Conservation (phyloP, 495 filamentous ascomycete genomes). For the Penicillium pancosmium region DNA sequence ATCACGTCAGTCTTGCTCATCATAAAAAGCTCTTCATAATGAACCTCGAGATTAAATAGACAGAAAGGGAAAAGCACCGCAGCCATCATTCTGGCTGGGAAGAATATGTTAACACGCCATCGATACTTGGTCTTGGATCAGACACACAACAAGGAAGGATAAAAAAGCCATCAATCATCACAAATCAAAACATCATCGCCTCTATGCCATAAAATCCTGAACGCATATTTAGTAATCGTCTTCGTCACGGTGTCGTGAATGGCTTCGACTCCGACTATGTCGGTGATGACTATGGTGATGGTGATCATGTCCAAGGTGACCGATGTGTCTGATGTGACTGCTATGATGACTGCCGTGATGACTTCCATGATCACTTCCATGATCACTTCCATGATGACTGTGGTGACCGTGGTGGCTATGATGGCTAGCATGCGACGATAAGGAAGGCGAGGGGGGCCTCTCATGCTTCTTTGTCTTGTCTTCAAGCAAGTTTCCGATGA, state of each 20-base stretch:
- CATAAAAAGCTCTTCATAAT: background rate
- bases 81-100: background rate
- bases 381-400: conserved; percentile 21
- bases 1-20: background rate
- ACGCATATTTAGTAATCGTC: conserved; percentile 14
- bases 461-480: conserved; percentile 42
- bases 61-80: background rate
- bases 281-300: conserved; percentile 30
- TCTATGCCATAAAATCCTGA: background rate
- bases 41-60: background rate
- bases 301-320: conserved; percentile 17
- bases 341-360: conserved; percentile 20
- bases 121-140: background rate
- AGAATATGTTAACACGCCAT: background rate
- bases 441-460: conserved; percentile 14
- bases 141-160: background rate
- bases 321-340: conserved; percentile 17
- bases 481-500: conserved; percentile 49
- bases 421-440: conserved; percentile 15
- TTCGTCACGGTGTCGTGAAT: conserved; percentile 20
- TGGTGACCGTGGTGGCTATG: conserved; percentile 20
- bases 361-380: conserved; percentile 17
- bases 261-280: conserved; percentile 24
- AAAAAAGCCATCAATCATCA: background rate
- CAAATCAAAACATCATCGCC: background rate